Base-by-base conservation (phyloP, 2,329 filamentous ascomycete genomes). In the Fusarium albidum region DNA sequence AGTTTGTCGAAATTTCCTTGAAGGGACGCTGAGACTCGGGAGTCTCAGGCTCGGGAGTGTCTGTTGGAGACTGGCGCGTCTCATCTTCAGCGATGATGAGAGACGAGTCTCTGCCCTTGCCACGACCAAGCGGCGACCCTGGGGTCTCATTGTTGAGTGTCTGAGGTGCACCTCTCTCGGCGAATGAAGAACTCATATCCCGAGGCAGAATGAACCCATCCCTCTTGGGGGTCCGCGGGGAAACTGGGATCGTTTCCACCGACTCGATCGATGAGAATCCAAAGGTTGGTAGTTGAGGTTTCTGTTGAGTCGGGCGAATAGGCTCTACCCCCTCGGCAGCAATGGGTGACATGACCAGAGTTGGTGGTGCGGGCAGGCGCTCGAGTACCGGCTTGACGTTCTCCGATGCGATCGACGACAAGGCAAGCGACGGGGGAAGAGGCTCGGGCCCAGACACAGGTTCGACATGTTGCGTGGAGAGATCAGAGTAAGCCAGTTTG, bases 31-130 rank as follows among this genome's bases (percentile, higher is more conserved):
- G 79, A 1, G 81, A 85, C 51, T 85, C 78, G 57, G 85, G 79
- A 40, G 77, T 80, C 59, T 80, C 77, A 7, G 75, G 65, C 45
- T 76, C 62, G 5, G 69, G 68, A 18, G 71, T 69, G 34, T 74
- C 72, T 17, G 71, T 72, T 12, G 77, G 77, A 31, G 81, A 81
- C 59, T 87, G 83, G 34, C 80, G 77, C 4, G 84, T 85, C 56
- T 85, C 82, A 64, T 90, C 87, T 67, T 90, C 86, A 4, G 84
- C 84, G 68, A 89, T 86, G 43, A 83, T 65, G 9, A 78, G 77
- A 0, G 73, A 70, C 3, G 72, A 64, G 15, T 71, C 68, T 51
- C 73, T 75, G 32, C 67, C 68, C 61, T 76, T 80, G 52, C 75
- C 76, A 63, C 79, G 77, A 52, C 77, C 71, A 52, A 80, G 71